phyloP scores from a whole-genome alignment of 371 early-diverging fungal species.

The Lichtheimia corymbifera region DNA sequence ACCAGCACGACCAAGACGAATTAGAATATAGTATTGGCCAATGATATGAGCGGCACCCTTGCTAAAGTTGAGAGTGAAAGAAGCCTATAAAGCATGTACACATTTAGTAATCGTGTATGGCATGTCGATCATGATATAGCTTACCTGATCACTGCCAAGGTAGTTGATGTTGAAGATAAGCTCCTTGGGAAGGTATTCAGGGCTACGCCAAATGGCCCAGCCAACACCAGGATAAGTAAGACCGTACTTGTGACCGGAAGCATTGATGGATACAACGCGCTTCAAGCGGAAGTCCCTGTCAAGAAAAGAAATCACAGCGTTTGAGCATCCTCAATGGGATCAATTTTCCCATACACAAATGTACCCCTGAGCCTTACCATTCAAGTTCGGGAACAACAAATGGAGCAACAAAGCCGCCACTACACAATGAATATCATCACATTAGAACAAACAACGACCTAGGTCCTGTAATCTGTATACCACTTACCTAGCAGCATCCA shows the following conservation, averaged over 20 bases:
- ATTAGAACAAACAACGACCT: neutral
- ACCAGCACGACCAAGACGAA: slow-evolving; percentile 63
- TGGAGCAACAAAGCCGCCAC: slow-evolving; percentile 81
- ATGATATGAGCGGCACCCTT: slow-evolving; percentile 64
- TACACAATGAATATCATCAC: neutral
- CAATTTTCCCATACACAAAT: no score
- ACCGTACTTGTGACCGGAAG: slow-evolving; percentile 79
- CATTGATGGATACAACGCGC: slow-evolving; percentile 70
- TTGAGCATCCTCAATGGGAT: no score
- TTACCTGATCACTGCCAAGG: slow-evolving; percentile 52
- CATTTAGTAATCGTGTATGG: neutral
- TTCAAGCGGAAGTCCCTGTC: slow-evolving; percentile 63
- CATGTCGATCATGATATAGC: neutral
- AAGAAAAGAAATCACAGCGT: neutral
- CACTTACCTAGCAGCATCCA: slow-evolving; percentile 70
- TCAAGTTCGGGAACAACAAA: slow-evolving; percentile 70
- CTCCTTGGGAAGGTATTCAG: slow-evolving; percentile 61
- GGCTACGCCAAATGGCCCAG: slow-evolving; percentile 66
- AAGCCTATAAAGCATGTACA: slow-evolving; percentile 26
- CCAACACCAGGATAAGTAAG: slow-evolving; percentile 71
- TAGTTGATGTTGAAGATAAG: slow-evolving; percentile 74
- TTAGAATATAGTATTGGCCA: slow-evolving; percentile 71
- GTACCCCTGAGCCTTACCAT: slow-evolving; percentile 51
- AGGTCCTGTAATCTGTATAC: no score
- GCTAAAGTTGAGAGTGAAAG: slow-evolving; percentile 74